Base-by-base conservation (phyloP, 805 yeast genomes). In the Peterozyma xylosa region DNA sequence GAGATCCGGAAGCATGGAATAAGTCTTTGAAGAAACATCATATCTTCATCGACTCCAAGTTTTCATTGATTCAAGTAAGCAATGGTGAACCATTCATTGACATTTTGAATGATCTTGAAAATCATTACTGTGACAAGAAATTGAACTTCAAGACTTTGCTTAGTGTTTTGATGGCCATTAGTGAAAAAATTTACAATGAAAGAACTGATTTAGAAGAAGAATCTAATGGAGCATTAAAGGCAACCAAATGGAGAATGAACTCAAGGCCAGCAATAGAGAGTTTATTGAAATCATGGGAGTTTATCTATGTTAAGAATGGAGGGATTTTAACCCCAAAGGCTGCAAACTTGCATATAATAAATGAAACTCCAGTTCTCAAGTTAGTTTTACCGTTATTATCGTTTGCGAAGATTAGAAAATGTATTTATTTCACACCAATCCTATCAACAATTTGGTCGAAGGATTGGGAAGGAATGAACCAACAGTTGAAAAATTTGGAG, bases 401-500 rank as follows among this genome's bases (percentile, higher is more conserved):
- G 17, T 76, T 83, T 55, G 82, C 87, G 15, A 81, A 80, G 54
- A 80, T 85, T 39, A 70, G 86, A 49, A 70, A 81, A 47, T 74
- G 83, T 54, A 63, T 83, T 30, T 70, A 78, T 53, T 55, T 83
- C 39, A 74, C 87, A 0, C 80, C 85, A 3, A 71, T 82, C 6
- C 67, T 84, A 56, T 68, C 72, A 44, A 70, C 70, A 37, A 77
- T 82, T 5, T 77, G 88, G 74, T 56, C 64, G 42, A 78, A 82
- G 52, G 82, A 85, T 58, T 84, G 89, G 87, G 66, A 58, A 13
- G 75, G 71, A 0, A 80, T 85, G 88, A 81, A 80, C 51, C 50
- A 55, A 7, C 69, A 70, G 38, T 62, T 82, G 45, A 66, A 71
- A 46, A 59, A 59, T 30, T 57, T 81, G 37, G 63, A 69, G 40